Conservation (phyloP, 495 filamentous ascomycete genomes). For the Cenococcum geophilum region DNA sequence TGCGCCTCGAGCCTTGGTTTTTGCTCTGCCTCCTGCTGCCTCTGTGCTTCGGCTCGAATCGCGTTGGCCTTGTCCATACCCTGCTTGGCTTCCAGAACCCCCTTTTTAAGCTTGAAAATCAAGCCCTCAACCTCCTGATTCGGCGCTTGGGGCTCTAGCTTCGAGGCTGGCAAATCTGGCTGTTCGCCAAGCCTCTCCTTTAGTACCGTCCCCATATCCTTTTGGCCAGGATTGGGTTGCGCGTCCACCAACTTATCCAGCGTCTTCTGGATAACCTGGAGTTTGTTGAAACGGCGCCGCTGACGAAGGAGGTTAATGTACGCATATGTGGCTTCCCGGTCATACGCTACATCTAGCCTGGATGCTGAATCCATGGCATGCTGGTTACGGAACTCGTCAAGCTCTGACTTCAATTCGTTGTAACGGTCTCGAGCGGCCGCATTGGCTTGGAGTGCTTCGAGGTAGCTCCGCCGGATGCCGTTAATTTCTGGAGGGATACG, state of each 20-base stretch:
- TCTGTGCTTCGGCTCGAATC: conserved; percentile 3
- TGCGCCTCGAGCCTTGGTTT: conserved; percentile 15
- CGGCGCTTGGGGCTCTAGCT: conserved; percentile 12
- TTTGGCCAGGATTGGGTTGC: not conserved
- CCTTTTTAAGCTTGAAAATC: conserved; percentile 24
- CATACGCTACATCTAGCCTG: conserved; percentile 13
- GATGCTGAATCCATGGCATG: conserved; percentile 12
- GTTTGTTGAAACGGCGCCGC: conserved; percentile 18
- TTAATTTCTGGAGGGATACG: conserved; percentile 10
- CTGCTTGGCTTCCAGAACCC: conserved; percentile 22
- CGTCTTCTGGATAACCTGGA: conserved; percentile 23
- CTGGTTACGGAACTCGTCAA: conserved; percentile 16
- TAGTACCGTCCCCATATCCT: conserved; percentile 13
- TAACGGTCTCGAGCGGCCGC: conserved; percentile 24
- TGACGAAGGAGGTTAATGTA: conserved; percentile 23
- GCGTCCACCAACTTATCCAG: conserved; percentile 25
- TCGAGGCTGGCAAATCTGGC: conserved; percentile 18
- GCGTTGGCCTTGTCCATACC: conserved; percentile 18
- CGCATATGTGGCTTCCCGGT: conserved; percentile 17
- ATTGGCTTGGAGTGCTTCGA: conserved; percentile 30
- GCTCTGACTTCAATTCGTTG: conserved; percentile 22
- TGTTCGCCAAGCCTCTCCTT: conserved; percentile 24
- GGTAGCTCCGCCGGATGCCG: conserved; percentile 23
- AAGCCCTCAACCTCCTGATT: conserved; percentile 6
- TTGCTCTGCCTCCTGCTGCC: not conserved